These are phyloP conservation scores for Oryza glumipatula DNA, from an alignment of 176 grass and related monocot species.

Conservation along the genomic window DNA sequence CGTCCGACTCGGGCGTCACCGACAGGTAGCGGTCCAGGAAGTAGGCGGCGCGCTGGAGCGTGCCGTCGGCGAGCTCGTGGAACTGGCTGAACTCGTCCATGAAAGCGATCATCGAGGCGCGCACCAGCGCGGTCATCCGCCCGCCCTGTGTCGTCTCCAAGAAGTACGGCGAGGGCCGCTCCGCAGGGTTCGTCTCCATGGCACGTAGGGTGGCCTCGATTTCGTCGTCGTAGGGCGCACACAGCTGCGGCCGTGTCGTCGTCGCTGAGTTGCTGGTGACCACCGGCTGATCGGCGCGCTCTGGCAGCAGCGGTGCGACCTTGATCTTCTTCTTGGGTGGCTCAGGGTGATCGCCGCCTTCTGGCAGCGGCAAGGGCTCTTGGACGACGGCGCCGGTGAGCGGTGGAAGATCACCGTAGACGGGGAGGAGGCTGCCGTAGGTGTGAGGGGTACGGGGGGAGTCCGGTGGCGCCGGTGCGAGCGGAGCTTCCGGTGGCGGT, in stretches of 20 bases:
- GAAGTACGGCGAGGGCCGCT: conserved; percentile 4
- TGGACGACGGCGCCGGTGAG: not conserved
- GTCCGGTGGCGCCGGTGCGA: not conserved
- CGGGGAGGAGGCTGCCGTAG: not conserved
- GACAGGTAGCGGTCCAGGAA: conserved; percentile 49
- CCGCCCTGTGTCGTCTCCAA: conserved; percentile 7
- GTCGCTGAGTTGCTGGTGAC: not conserved
- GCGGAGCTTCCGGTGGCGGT: too few relatives aligned
- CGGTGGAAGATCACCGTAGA: not conserved
- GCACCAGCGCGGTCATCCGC: not conserved
- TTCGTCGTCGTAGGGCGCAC: conserved; percentile 10
- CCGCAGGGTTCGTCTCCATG: not conserved
- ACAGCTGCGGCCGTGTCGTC: not conserved
- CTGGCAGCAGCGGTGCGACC: too few relatives aligned
- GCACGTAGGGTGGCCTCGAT: conserved; percentile 23
- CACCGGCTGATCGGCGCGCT: too few relatives aligned
- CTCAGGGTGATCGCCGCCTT: too few relatives aligned
- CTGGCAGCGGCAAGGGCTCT: too few relatives aligned
- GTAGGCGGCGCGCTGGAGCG: conserved; percentile 43
- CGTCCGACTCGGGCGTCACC: not conserved
- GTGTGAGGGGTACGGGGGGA: not conserved
- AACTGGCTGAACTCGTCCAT: not conserved
- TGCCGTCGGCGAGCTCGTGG: not conserved
- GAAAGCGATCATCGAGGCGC: conserved; percentile 9
- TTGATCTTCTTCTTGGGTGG: too few relatives aligned